phyloP scores from a whole-genome alignment of 2,329 filamentous ascomycete genomes.

The Ceratocystis ficicola region DNA sequence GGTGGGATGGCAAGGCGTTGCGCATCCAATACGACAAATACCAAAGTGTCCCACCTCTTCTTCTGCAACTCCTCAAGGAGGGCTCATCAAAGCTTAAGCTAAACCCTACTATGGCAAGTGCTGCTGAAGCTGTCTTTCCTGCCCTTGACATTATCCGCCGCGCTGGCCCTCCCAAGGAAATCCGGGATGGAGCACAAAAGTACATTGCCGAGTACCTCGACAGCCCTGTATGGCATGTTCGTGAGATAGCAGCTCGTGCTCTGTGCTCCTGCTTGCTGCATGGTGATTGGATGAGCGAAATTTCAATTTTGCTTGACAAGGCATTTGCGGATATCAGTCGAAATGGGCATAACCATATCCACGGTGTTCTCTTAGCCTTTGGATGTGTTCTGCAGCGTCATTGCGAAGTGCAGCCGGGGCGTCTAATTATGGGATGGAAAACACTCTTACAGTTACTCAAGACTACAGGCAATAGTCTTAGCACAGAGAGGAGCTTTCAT shows the following conservation, averaged over 20 bases:
- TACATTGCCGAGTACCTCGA: constrained; percentile 51
- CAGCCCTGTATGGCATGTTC: constrained; percentile 65
- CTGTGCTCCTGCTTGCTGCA: constrained; percentile 50
- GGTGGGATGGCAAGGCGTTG: constrained; percentile 52
- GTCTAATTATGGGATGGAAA: constrained; percentile 25
- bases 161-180: constrained; percentile 50
- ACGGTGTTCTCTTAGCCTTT: constrained; percentile 46
- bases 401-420: constrained; percentile 35
- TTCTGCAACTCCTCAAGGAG: constrained; percentile 49
- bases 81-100: constrained; percentile 37
- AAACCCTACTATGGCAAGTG: constrained; percentile 29
- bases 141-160: constrained; percentile 70
- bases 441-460: constrained; percentile 13
- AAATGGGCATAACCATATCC: constrained; percentile 40
- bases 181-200: constrained; percentile 42
- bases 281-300: constrained; percentile 35
- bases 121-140: constrained; percentile 65
- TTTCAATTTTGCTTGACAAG: constrained; percentile 28
- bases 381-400: constrained; percentile 47
- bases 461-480: constrained; percentile 14
- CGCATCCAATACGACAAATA: constrained; percentile 60
- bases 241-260: constrained; percentile 67
- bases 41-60: constrained; percentile 49
- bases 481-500: constrained; percentile 27
- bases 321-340: constrained; percentile 26